These are phyloP conservation scores for Mycocentrospora acerina DNA, from an alignment of 2,329 filamentous ascomycete species.

Conservation along the genomic window DNA sequence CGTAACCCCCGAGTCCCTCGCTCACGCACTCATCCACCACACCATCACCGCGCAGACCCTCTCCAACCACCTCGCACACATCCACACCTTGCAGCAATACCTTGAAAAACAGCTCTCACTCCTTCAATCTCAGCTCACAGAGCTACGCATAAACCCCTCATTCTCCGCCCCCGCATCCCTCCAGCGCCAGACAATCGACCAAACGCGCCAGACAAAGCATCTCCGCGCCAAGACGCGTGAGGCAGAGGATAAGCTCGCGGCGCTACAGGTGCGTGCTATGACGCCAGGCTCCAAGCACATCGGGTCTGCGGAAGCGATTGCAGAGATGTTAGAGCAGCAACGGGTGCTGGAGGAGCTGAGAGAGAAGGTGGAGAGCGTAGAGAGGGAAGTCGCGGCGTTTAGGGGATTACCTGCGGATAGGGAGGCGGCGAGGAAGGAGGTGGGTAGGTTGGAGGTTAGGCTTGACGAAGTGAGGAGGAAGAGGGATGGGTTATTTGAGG, in stretches of 20 bases:
- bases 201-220: conserved; percentile 70
- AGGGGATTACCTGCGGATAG: conserved; percentile 71
- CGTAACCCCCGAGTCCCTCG: conserved; percentile 29
- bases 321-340: conserved; percentile 62
- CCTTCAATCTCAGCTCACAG: conserved; percentile 32
- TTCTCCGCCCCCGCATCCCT: conserved; percentile 57
- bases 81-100: conserved; percentile 37
- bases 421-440: conserved; percentile 66
- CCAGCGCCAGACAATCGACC: conserved; percentile 70
- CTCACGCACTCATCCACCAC: conserved; percentile 38
- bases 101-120: conserved; percentile 34
- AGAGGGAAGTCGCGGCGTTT: conserved; percentile 65
- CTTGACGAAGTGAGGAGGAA: conserved; percentile 61
- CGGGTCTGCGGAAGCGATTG: conserved; percentile 54
- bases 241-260: conserved; percentile 50
- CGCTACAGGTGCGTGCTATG: conserved; percentile 28
- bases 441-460: conserved; percentile 67
- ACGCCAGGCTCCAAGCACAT: conserved; percentile 35
- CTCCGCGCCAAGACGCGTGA: conserved; percentile 68
- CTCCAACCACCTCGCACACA: conserved; percentile 32
- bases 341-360: conserved; percentile 62
- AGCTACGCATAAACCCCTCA: conserved; percentile 32
- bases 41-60: conserved; percentile 34
- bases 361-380: conserved; percentile 59
- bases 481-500: conserved; percentile 75